Evolutionary conservation across 2,329 filamentous ascomycete genomes (phyloP).

Genomic region (Apiospora arundinis): DNA sequence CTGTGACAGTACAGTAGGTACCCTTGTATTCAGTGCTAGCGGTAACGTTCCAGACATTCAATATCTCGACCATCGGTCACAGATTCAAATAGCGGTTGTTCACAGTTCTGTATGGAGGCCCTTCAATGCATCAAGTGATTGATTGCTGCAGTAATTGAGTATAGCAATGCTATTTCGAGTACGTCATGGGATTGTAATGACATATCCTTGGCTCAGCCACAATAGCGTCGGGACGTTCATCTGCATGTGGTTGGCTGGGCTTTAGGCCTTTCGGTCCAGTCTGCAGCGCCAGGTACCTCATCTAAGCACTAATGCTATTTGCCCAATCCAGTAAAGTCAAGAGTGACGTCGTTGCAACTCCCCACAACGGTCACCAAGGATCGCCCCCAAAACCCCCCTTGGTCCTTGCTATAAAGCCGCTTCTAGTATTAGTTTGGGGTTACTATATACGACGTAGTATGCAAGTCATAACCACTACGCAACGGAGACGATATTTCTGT

Average conservation of each 20-base stretch:
- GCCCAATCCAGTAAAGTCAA: neutral
- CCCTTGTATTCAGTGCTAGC: neutral
- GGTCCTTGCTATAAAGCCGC: neutral
- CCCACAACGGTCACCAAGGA: neutral
- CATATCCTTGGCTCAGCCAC: neutral
- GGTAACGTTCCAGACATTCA: neutral
- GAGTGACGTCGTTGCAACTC: constrained; percentile 1
- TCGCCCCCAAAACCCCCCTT: neutral
- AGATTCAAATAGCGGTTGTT: too few species aligned
- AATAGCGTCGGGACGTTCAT: neutral
- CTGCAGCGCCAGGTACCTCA: neutral
- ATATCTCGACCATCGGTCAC: neutral
- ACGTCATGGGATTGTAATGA: too few species aligned
- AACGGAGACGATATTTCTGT: neutral
- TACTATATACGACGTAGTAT: constrained; percentile 8
- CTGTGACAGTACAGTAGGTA: too few species aligned
- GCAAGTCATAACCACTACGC: neutral
- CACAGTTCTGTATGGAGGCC: too few species aligned
- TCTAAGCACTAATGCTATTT: neutral
- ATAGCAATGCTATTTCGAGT: too few species aligned
- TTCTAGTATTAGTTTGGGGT: constrained; percentile 14
- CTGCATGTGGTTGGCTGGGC: too few species aligned
- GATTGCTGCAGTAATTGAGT: too few species aligned
- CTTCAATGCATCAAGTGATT: too few species aligned
- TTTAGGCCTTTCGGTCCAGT: too few species aligned